phyloP scores from a whole-genome alignment of 176 grass and related monocot species.

The Avena eriantha region DNA sequence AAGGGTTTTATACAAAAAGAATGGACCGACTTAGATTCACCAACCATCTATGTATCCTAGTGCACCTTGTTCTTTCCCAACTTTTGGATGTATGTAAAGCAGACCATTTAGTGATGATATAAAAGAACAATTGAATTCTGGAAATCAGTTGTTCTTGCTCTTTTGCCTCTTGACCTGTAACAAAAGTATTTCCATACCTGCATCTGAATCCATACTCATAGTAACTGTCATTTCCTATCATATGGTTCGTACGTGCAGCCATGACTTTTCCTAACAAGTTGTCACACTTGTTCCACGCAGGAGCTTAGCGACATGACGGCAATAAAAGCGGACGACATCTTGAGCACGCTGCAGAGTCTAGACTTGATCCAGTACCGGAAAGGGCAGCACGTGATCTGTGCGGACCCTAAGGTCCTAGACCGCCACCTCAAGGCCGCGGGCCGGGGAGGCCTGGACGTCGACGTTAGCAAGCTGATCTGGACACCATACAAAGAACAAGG shows the following conservation, averaged over 20 bases:
- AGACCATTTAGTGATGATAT: conserved; percentile 20
- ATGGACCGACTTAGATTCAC: not conserved
- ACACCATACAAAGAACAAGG: conserved; percentile 98
- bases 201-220: not conserved
- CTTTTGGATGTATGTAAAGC: conserved; percentile 43
- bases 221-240: too few species aligned
- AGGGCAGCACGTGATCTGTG: conserved; percentile 94
- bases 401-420: conserved; percentile 92
- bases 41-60: conserved; percentile 8
- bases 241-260: not conserved
- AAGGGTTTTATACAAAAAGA: conserved; percentile 5
- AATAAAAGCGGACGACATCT: conserved; percentile 93
- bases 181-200: conserved; percentile 4
- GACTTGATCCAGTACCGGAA: conserved; percentile 95
- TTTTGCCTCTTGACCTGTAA: conserved; percentile 24
- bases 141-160: conserved; percentile 28
- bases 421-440: conserved; percentile 93
- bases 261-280: conserved; percentile 28
- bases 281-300: conserved; percentile 47
- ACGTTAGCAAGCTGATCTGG: conserved; percentile 98
- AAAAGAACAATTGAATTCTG: conserved; percentile 48
- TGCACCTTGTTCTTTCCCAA: not conserved
- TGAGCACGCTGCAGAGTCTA: conserved; percentile 84
- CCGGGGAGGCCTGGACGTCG: conserved; percentile 84
- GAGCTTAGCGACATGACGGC: conserved; percentile 98